A percentile compares a stretch with the other conserved stretches of the same genome.
These are phyloP conservation scores for Yarrowia alimentaria DNA, from an alignment of 805 yeast species.

Conservation along the genomic window DNA sequence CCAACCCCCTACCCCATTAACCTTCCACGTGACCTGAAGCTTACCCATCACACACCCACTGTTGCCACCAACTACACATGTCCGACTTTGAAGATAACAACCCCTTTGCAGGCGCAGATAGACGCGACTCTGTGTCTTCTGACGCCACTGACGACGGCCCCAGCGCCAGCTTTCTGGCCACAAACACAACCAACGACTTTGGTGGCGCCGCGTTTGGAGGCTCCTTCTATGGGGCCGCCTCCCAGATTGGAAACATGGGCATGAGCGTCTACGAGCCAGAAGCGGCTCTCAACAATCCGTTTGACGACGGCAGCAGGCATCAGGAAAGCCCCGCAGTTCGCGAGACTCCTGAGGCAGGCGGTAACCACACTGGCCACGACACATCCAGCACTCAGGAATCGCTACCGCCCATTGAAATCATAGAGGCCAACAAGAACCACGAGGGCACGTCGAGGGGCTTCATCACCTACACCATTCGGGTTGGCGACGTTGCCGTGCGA, in stretches of 20 bases:
- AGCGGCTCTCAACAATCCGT: not conserved
- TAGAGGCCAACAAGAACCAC: conserved; percentile 81
- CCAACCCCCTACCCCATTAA: not conserved
- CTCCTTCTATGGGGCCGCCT: conserved; percentile 18
- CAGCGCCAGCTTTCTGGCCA: conserved; percentile 13
- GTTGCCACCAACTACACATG: conserved; percentile 29
- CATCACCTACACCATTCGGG: conserved; percentile 75
- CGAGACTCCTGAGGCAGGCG: not conserved
- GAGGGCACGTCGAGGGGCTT: conserved; percentile 77
- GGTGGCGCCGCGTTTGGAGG: conserved; percentile 17
- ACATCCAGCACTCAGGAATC: not conserved
- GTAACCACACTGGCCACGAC: not conserved
- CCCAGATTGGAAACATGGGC: conserved; percentile 19
- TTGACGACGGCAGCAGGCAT: conserved; percentile 3
- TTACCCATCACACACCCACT: conserved; percentile 1
- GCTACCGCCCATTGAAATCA: conserved; percentile 40
- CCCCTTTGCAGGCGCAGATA: conserved; percentile 44
- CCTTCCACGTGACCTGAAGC: conserved; percentile 6
- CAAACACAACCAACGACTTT: conserved; percentile 1
- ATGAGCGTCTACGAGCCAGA: conserved; percentile 30
- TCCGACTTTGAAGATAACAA: conserved; percentile 47
- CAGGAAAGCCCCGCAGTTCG: too few relatives aligned
- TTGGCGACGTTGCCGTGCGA: conserved; percentile 62
- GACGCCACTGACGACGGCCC: conserved; percentile 17
- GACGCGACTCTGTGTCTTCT: conserved; percentile 17